phyloP scores from a whole-genome alignment of 2,329 filamentous ascomycete genomes.

The Calonectria crousiana region DNA sequence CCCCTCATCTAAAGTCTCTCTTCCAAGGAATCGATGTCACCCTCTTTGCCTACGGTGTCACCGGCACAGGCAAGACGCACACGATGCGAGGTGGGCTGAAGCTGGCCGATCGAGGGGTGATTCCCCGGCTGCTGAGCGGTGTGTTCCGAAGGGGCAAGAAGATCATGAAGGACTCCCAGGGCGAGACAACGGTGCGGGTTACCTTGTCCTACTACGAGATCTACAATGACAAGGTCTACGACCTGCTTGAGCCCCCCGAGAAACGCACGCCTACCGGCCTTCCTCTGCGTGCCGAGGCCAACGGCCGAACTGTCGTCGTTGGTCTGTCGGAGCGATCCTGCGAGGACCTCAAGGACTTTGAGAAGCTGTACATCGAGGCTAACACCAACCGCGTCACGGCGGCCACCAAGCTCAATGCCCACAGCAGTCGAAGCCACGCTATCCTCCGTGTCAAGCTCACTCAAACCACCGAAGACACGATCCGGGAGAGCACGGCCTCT shows the following conservation, averaged over 20 bases:
- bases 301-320: constrained; percentile 88
- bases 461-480: constrained; percentile 76
- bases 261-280: constrained; percentile 86
- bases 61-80: constrained; percentile 94
- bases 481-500: constrained; percentile 84
- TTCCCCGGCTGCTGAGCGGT: constrained; percentile 85
- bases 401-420: constrained; percentile 91
- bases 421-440: constrained; percentile 90
- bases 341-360: constrained; percentile 89
- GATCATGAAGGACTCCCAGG: constrained; percentile 82
- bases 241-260: constrained; percentile 88
- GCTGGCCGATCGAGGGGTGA: constrained; percentile 87
- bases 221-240: constrained; percentile 95
- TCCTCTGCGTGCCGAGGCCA: constrained; percentile 86
- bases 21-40: constrained; percentile 92
- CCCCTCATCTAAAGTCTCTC: constrained; percentile 89
- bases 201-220: constrained; percentile 94
- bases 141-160: constrained; percentile 90
- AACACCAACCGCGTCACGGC: constrained; percentile 92
- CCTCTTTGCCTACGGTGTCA: constrained; percentile 93
- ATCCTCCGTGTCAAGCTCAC: constrained; percentile 91
- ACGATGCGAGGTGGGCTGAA: constrained; percentile 94
- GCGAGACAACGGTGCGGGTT: constrained; percentile 78
- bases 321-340: constrained; percentile 87
- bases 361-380: constrained; percentile 88